Percentiles rank a stretch among this genome's conserved stretches.
These are phyloP conservation scores for Emmonsia crescens DNA, from an alignment of 2,329 filamentous ascomycete genomes.

Conservation along the genomic window DNA sequence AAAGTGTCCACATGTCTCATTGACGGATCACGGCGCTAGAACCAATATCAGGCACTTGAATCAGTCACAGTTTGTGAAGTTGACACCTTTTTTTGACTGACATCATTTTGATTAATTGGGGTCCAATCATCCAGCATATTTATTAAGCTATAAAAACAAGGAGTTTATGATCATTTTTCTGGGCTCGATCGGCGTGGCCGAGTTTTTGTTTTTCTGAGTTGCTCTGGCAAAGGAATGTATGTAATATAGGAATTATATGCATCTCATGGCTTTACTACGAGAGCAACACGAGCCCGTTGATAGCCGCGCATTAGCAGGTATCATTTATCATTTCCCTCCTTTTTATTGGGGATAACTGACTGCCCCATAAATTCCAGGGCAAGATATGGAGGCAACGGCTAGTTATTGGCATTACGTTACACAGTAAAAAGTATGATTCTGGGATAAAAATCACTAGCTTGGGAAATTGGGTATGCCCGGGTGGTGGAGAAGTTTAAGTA, in stretches of 20 bases:
- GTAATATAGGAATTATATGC: neutral
- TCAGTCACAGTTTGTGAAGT: neutral
- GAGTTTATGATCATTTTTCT: neutral
- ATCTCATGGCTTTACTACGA: neutral
- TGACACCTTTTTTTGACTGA: neutral
- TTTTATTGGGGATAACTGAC: neutral
- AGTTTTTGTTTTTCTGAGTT: neutral
- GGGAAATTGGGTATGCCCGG: neutral
- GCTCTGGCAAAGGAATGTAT: neutral
- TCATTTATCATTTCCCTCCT: neutral
- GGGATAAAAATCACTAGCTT: no score
- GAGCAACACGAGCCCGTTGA: neutral
- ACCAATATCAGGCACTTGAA: neutral
- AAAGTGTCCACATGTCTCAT: neutral
- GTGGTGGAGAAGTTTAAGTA: neutral
- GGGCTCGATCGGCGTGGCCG: neutral
- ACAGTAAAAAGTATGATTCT: neutral
- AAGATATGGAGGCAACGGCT: neutral
- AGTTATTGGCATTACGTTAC: neutral
- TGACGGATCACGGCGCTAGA: neutral
- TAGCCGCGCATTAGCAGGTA: neutral
- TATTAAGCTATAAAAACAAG: neutral
- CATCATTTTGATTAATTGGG: neutral
- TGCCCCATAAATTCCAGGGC: neutral
- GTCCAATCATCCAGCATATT: neutral